Base-by-base conservation (phyloP, 495 filamentous ascomycete species). In the Aspergillus steynii region DNA sequence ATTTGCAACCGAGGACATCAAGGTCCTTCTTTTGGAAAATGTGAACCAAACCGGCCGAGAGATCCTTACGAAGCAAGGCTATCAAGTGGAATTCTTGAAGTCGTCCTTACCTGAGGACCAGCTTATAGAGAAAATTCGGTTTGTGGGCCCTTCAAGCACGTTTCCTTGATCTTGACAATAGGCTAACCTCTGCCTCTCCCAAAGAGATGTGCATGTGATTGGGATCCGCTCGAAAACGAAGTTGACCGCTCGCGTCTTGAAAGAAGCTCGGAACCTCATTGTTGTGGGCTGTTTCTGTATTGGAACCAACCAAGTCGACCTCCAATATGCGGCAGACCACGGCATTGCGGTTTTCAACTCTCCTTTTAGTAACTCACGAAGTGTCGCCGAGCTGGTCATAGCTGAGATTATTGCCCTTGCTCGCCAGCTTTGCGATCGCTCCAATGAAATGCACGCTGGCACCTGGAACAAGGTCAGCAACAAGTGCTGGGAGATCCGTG, bases 301-400 rank as follows among this genome's bases (percentile, higher is more conserved):
- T 61, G 96, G 96, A 53, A 99, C 96, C 56, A 97, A 98, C 81
- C 96, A 98, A 71, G 96, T 99, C 55, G 92, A 99, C 70, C 85
- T 97, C 46, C 83, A 93, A 60, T 96, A 90, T 79, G 95, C 96
- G 15, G 93, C 96, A 9, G 82, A 87, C 54, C 88, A 95, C 70
- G 96, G 96, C 55, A 94, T 97, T 76, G 91, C 92, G 12, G 96
- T 99, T 55, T 99, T 99, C 87, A 99, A 99, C 77, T 97, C 94
- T 58, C 96, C 96, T 0, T 98, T 98, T 73, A 93, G 91, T 77
- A 98, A 99, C 77, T 98, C 95, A 4, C 87, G 96, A 67, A 95
- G 90, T 72, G 96, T 99, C 49, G 96, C 96, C 29, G 96, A 99
- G 79, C 81, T 97, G 55, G 91, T 97, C 58, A 97, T 99, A 67